A percentile compares a stretch with the other conserved stretches of the same genome.
phyloP scores from a whole-genome alignment of 2,329 filamentous ascomycete genomes.

The Fonsecaea monophora region DNA sequence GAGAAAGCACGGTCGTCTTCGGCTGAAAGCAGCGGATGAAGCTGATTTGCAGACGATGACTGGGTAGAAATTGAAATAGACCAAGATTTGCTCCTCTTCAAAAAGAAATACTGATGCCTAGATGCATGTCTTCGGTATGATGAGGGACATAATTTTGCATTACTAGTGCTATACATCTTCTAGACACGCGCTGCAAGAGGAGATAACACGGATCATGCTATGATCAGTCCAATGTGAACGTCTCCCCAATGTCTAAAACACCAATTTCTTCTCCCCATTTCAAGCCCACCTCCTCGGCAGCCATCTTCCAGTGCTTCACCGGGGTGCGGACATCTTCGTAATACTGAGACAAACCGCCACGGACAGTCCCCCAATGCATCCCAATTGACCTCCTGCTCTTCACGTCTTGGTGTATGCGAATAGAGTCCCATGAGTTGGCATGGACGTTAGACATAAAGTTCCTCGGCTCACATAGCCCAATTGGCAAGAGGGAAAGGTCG shows the following conservation, averaged over 20 bases:
- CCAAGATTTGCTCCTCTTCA: not conserved
- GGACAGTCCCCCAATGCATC: conserved; percentile 59
- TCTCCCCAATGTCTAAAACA: conserved; percentile 57
- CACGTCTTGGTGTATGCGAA: conserved; percentile 57
- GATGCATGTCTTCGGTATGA: not conserved
- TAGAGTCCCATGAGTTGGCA: conserved; percentile 56
- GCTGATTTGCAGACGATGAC: not conserved
- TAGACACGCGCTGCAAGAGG: not conserved
- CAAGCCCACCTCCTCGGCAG: conserved; percentile 52
- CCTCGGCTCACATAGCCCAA: conserved; percentile 57
- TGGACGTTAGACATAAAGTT: conserved; percentile 55
- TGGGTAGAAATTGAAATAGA: not conserved
- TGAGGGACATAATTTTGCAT: not conserved
- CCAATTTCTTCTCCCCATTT: conserved; percentile 48
- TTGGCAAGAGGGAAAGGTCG: conserved; percentile 57
- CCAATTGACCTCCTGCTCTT: conserved; percentile 56
- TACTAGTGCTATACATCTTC: too few species aligned
- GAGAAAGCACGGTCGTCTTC: not conserved
- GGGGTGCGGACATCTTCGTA: conserved; percentile 60
- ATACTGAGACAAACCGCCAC: conserved; percentile 48
- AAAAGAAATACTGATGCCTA: not conserved
- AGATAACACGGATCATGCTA: not conserved
- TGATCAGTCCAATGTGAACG: conserved; percentile 43
- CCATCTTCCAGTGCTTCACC: conserved; percentile 53
- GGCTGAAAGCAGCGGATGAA: conserved; percentile 5